These are phyloP conservation scores for Rutstroemia sp. DNA, from an alignment of 2,329 filamentous ascomycete species.

Conservation along the genomic window DNA sequence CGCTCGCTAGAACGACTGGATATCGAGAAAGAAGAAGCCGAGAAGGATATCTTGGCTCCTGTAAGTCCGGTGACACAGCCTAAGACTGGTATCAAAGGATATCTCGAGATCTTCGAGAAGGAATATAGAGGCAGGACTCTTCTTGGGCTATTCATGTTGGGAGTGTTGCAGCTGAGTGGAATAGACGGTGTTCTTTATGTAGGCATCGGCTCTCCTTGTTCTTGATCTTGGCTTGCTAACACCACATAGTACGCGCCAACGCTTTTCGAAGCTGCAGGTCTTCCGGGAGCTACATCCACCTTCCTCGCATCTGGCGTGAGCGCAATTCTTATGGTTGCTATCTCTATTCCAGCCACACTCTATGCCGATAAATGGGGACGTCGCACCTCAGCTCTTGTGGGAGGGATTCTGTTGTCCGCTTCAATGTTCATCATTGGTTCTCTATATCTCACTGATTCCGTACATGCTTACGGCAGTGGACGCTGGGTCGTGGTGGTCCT, in stretches of 20 bases:
- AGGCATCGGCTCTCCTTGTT: slow-evolving; percentile 18
- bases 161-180: slow-evolving; percentile 49
- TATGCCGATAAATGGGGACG: slow-evolving; percentile 51
- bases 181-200: slow-evolving; percentile 55
- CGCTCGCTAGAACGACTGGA: slow-evolving; percentile 26
- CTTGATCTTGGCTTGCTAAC: neutral
- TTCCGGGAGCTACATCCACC: slow-evolving; percentile 42
- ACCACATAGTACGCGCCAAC: slow-evolving; percentile 45
- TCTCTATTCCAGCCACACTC: slow-evolving; percentile 47
- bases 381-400: slow-evolving; percentile 44
- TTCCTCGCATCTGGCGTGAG: slow-evolving; percentile 55
- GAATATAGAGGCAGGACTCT: slow-evolving; percentile 39
- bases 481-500: slow-evolving; percentile 42
- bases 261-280: slow-evolving; percentile 52
- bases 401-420: slow-evolving; percentile 41
- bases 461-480: slow-evolving; percentile 34
- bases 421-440: slow-evolving; percentile 46
- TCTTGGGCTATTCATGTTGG: slow-evolving; percentile 46
- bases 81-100: neutral
- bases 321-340: slow-evolving; percentile 46
- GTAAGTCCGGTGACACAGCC: neutral
- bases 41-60: slow-evolving; percentile 10
- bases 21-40: slow-evolving; percentile 13
- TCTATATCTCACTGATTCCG: slow-evolving; percentile 41
- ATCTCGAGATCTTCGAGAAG: slow-evolving; percentile 23